Evolutionary conservation across 225 moss, liverwort and hornwort species (phyloP).

Genomic region (Marchantia polymorpha): DNA sequence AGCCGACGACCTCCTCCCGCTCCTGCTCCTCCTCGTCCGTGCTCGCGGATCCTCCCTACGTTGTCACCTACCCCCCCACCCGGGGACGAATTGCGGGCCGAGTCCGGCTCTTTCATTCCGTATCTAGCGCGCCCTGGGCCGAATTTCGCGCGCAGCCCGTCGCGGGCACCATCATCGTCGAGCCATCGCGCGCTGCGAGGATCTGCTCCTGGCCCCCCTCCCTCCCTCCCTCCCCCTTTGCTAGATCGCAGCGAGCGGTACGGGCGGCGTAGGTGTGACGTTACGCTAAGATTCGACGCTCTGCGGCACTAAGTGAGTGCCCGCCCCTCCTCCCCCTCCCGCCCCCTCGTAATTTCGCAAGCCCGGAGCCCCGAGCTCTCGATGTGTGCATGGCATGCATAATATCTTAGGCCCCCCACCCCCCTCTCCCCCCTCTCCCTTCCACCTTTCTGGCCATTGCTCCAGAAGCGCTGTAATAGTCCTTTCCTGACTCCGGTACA

Average conservation of each 20-base stretch:
- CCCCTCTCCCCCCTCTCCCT: too few species aligned
- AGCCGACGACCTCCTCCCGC: too few species aligned
- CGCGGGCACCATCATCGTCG: background rate
- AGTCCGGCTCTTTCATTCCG: background rate
- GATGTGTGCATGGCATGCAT: conserved; percentile 4
- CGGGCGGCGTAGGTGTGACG: background rate
- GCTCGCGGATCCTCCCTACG: background rate
- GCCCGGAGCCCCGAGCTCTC: background rate
- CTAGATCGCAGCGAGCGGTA: background rate
- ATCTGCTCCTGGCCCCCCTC: too few species aligned
- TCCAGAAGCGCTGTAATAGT: background rate
- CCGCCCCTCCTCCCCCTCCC: too few species aligned
- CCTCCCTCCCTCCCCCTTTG: background rate
- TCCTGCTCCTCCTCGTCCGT: too few species aligned
- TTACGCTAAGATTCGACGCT: conserved; percentile 3
- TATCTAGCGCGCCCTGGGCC: background rate
- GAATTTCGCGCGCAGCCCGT: background rate
- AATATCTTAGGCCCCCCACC: too few species aligned
- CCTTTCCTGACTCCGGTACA: too few species aligned
- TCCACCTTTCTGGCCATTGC: background rate
- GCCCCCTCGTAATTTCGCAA: background rate
- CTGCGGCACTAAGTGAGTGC: background rate
- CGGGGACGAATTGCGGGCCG: background rate
- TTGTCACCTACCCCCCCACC: background rate
- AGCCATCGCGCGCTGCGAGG: too few species aligned